These are phyloP conservation scores for Tolypocladium sp. DNA, from an alignment of 2,329 filamentous ascomycete species.

Conservation along the genomic window DNA sequence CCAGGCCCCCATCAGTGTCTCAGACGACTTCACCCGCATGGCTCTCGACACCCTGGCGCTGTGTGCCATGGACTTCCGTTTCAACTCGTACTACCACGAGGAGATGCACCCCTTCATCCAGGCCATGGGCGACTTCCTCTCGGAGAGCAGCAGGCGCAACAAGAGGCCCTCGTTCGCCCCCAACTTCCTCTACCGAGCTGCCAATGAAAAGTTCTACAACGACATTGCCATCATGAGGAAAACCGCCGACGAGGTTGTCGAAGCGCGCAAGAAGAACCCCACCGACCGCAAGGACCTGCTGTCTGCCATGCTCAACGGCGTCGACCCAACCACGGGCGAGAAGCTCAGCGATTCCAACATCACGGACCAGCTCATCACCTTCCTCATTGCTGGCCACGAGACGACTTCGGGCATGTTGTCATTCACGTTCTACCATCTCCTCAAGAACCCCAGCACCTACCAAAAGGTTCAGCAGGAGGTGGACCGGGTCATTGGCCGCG, in stretches of 20 bases:
- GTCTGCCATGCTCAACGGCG: constrained; percentile 58
- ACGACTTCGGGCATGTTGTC: constrained; percentile 60
- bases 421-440: constrained; percentile 55
- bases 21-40: constrained; percentile 63
- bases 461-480: constrained; percentile 58
- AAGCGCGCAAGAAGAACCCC: constrained; percentile 45
- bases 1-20: constrained; percentile 44
- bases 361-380: constrained; percentile 63
- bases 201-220: constrained; percentile 39
- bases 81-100: constrained; percentile 66
- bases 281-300: constrained; percentile 56
- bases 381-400: constrained; percentile 62
- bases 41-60: constrained; percentile 65
- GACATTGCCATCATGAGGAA: constrained; percentile 47
- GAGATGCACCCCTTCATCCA: constrained; percentile 61
- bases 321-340: constrained; percentile 58
- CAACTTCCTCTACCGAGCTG: constrained; percentile 38
- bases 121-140: constrained; percentile 57
- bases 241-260: constrained; percentile 50
- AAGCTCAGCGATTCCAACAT: constrained; percentile 55
- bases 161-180: constrained; percentile 34
- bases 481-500: constrained; percentile 52
- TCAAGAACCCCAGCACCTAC: constrained; percentile 53
- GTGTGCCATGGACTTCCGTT: constrained; percentile 62
- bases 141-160: constrained; percentile 42